Evolutionary conservation across 371 early-diverging fungal genomes (phyloP).

Genomic region (Mortierella sp.): DNA sequence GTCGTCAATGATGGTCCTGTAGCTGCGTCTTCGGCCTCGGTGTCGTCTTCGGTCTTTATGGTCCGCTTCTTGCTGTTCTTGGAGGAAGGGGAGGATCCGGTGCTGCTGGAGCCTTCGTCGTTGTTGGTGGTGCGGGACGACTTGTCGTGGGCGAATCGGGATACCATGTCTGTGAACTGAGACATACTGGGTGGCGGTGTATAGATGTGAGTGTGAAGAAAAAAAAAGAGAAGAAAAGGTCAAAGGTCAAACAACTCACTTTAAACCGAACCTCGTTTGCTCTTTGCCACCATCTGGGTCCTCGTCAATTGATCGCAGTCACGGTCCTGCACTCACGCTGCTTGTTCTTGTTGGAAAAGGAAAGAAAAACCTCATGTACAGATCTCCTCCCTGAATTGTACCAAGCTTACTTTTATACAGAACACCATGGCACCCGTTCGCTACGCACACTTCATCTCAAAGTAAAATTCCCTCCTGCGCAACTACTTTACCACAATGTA

Average conservation of each 20-base stretch:
- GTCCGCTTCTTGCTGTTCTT: constrained; percentile 32
- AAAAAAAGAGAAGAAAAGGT: neutral
- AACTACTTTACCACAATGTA: neutral
- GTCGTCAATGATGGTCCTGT: neutral
- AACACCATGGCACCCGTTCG: constrained; percentile 28
- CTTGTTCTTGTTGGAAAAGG: neutral
- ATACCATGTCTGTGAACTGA: constrained; percentile 34
- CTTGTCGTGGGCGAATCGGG: constrained; percentile 39
- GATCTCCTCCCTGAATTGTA: neutral
- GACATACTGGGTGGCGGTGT: constrained; percentile 20
- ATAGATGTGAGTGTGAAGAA: neutral
- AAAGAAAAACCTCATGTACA: neutral
- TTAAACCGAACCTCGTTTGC: no score
- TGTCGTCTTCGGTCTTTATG: neutral
- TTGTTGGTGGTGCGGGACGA: neutral
- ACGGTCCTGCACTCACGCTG: neutral
- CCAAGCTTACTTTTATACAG: neutral
- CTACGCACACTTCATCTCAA: constrained; percentile 50
- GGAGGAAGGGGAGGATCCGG: neutral
- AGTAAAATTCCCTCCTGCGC: constrained; percentile 22
- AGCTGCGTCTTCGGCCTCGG: constrained; percentile 1
- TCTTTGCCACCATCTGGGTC: neutral
- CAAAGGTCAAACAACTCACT: neutral
- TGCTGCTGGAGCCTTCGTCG: constrained; percentile 10
- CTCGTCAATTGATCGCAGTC: neutral